phyloP scores from a whole-genome alignment of 306 rosid species.

The Lathyrus oleraceus region DNA sequence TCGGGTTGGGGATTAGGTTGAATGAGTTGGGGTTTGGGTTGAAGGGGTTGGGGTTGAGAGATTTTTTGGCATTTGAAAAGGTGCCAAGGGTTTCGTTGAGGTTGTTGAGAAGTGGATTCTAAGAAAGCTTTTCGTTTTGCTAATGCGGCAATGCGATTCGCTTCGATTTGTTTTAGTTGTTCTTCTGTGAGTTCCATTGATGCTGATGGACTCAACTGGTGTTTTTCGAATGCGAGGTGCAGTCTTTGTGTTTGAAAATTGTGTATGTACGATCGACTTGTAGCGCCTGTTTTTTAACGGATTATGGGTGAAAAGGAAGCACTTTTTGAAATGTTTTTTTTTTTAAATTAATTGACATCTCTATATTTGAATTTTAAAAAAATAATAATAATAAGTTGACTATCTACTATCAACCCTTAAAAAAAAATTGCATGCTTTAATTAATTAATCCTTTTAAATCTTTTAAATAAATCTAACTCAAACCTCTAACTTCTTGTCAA shows the following conservation, averaged over 20 bases:
- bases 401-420: too few relatives aligned
- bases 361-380: too few relatives aligned
- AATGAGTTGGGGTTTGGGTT: neutral
- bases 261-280: too few relatives aligned
- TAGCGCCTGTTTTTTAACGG: too few relatives aligned
- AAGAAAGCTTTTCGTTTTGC: conserved; percentile 69
- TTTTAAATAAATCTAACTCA: too few relatives aligned
- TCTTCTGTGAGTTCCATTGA: conserved; percentile 71
- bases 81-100: conserved; percentile 45
- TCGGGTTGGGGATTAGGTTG: neutral
- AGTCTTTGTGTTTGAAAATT: too few relatives aligned
- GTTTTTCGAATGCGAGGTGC: neutral
- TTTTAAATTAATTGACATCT: too few relatives aligned
- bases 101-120: conserved; percentile 39
- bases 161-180: conserved; percentile 65
- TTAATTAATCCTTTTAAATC: too few relatives aligned
- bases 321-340: neutral
- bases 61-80: conserved; percentile 79
- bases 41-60: conserved; percentile 19
- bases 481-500: too few relatives aligned
- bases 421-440: too few relatives aligned
- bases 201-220: neutral
- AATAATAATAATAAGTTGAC: too few relatives aligned
- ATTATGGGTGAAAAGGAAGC: neutral
- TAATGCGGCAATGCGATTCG: conserved; percentile 75